Evolutionary conservation across 2,329 filamentous ascomycete genomes (phyloP).

Genomic region (Aspergillus sp.): DNA sequence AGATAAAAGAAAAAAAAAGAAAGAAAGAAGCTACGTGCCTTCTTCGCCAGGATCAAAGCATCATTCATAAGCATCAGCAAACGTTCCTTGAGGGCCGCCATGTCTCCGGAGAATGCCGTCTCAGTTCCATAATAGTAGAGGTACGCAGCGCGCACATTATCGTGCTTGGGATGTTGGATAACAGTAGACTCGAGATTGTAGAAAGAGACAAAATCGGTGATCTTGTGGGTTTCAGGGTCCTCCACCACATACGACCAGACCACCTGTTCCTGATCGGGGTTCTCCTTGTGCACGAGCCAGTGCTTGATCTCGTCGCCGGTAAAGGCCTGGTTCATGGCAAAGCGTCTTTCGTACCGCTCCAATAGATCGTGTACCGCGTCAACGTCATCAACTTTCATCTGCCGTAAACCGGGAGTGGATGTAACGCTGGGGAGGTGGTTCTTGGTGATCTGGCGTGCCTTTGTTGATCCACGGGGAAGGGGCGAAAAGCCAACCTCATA

Average conservation of each 20-base stretch:
- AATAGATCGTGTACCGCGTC: slow-evolving; percentile 67
- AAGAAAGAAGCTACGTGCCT: slow-evolving; percentile 32
- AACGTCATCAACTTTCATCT: slow-evolving; percentile 72
- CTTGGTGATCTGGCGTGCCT: slow-evolving; percentile 73
- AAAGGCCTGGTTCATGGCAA: slow-evolving; percentile 77
- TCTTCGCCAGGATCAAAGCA: slow-evolving; percentile 79
- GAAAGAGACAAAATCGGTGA: slow-evolving; percentile 96
- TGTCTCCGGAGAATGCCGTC: slow-evolving; percentile 53
- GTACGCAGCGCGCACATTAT: slow-evolving; percentile 79
- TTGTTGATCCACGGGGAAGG: slow-evolving; percentile 73
- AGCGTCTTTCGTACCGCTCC: slow-evolving; percentile 67
- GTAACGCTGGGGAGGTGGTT: slow-evolving; percentile 73
- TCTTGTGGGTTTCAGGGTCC: slow-evolving; percentile 59
- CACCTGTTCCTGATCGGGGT: slow-evolving; percentile 62
- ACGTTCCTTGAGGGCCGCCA: slow-evolving; percentile 61
- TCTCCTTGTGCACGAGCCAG: slow-evolving; percentile 70
- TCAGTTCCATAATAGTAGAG: slow-evolving; percentile 95
- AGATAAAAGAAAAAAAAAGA: background rate
- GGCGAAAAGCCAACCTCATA: slow-evolving; percentile 92
- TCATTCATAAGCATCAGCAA: slow-evolving; percentile 76
- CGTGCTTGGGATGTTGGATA: slow-evolving; percentile 71
- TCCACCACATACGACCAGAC: slow-evolving; percentile 93
- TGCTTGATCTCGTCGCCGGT: slow-evolving; percentile 73
- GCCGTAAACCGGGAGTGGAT: slow-evolving; percentile 63
- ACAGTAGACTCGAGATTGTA: slow-evolving; percentile 91